Evolutionary conservation across 352 stramenopile species (phyloP).

Genomic region (Phytophthora colocasiae): DNA sequence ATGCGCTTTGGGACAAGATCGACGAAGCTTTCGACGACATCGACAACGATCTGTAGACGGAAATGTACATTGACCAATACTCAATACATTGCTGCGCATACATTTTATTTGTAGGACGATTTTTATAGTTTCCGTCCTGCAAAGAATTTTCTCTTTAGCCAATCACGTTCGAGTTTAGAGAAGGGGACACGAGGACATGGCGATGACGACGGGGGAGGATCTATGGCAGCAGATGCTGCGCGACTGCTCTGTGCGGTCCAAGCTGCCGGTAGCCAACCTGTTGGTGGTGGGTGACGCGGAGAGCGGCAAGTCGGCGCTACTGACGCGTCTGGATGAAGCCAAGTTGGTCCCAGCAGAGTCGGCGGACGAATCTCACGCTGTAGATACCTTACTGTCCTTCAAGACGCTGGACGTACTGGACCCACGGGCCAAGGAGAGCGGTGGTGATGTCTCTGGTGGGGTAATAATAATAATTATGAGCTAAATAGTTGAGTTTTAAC

Average conservation of each 20-base stretch:
- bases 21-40: slow-evolving; percentile 71
- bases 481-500: slow-evolving; percentile 3
- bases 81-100: background rate
- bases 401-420: slow-evolving; percentile 75
- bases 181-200: too few relatives aligned
- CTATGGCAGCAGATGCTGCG: slow-evolving; percentile 88
- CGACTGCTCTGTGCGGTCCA: slow-evolving; percentile 79
- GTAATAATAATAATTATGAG: background rate
- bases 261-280: slow-evolving; percentile 71
- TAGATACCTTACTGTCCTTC: slow-evolving; percentile 65
- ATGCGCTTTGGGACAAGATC: slow-evolving; percentile 74
- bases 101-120: too few relatives aligned
- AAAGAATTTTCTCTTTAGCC: too few relatives aligned
- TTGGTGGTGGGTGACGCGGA: slow-evolving; percentile 77
- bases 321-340: slow-evolving; percentile 65
- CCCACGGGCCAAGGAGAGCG: slow-evolving; percentile 62
- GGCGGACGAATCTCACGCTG: slow-evolving; percentile 35
- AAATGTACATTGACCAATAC: background rate
- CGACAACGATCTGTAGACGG: slow-evolving; percentile 51
- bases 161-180: too few relatives aligned
- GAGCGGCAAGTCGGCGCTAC: slow-evolving; percentile 75
- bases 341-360: slow-evolving; percentile 18
- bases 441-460: slow-evolving; percentile 44
- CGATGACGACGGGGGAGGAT: slow-evolving; percentile 40
- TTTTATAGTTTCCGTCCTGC: too few relatives aligned